Conservation (phyloP, 1,139 yeast genomes). For the Taiozyma sp. region DNA sequence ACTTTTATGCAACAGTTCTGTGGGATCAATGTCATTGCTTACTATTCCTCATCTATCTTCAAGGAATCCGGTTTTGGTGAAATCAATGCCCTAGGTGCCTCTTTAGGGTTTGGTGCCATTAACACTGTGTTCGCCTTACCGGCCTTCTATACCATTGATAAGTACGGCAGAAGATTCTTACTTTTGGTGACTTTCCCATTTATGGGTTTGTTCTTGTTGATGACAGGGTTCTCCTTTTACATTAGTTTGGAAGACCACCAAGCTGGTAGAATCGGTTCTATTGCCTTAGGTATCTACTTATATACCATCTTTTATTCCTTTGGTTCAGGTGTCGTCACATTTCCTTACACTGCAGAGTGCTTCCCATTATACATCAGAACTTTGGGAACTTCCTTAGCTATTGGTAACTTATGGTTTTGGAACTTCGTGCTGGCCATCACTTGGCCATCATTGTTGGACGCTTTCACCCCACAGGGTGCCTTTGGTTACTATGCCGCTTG, state of each 20-base stretch:
- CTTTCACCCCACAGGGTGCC: slow-evolving; percentile 76
- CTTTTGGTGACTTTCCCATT: slow-evolving; percentile 71
- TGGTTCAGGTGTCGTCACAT: slow-evolving; percentile 90
- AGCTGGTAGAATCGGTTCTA: slow-evolving; percentile 56
- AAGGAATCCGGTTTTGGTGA: slow-evolving; percentile 58
- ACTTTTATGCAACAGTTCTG: slow-evolving; percentile 94
- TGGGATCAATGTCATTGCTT: slow-evolving; percentile 86
- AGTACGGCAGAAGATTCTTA: slow-evolving; percentile 69
- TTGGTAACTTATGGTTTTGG: slow-evolving; percentile 84
- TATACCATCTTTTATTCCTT: slow-evolving; percentile 73
- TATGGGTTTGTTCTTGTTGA: slow-evolving; percentile 58
- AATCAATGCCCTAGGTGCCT: slow-evolving; percentile 63
- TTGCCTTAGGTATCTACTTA: slow-evolving; percentile 67
- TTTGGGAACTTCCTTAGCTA: slow-evolving; percentile 80
- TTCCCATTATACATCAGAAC: slow-evolving; percentile 84
- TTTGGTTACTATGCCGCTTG: slow-evolving; percentile 88
- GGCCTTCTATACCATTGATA: slow-evolving; percentile 77
- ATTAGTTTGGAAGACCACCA: slow-evolving; percentile 40
- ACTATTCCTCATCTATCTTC: slow-evolving; percentile 72
- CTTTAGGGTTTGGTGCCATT: slow-evolving; percentile 82
- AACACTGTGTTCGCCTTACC: slow-evolving; percentile 81
- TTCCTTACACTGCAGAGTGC: slow-evolving; percentile 84
- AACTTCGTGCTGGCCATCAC: slow-evolving; percentile 76
- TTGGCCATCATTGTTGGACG: slow-evolving; percentile 68
- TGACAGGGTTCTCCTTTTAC: slow-evolving; percentile 77